Base-by-base conservation (phyloP, 805 yeast species). In the Ogataea trehaloabstinens region DNA sequence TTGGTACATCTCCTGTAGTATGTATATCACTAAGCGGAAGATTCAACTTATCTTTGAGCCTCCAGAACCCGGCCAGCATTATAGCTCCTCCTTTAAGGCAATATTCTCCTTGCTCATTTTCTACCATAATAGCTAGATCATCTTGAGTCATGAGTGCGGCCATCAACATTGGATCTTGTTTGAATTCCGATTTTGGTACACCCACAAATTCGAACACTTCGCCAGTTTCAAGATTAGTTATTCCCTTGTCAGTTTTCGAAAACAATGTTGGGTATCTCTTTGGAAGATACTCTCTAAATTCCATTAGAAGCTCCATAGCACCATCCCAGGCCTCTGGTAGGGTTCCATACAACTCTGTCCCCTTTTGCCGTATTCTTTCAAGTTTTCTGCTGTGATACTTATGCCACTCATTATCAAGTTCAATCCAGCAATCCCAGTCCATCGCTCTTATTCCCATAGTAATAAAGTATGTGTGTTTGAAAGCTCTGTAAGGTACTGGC, bases 391-490 rank as follows among this genome's bases (percentile, higher is more conserved):
- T 51, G 53, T 81, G 85, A 48, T 56, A 80, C 43, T 71, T 71
- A 37, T 50, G 47, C 83, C 84, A 82, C 59, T 81, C 80, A 43
- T 76, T 78, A 56, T 81, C 87, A 41, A 82, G 64, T 53, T 81
- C 82, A 44, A 81, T 74, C 88, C 88, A 81, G 35, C 66, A 66
- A 38, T 74, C 63, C 70, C 73, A 74, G 34, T 78, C 75, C 82
- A 80, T 73, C 41, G 64, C 64, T 46, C 87, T 63, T 30, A 80
- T 80, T 5, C 87, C 88, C 88, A 81, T 81, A 18, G 82, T 81
- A 34, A 81, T 71, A 48, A 64, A 71, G 53, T 81, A 81, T 42
- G 74, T 77, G 57, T 78, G 82, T 53, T 71, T 78, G 62, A 81
- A 82, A 0, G 87, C 85, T 34, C 85, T 64, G 51, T 79, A 79